Conservation (phyloP, 148 eudicot species). For the Silene conica region DNA sequence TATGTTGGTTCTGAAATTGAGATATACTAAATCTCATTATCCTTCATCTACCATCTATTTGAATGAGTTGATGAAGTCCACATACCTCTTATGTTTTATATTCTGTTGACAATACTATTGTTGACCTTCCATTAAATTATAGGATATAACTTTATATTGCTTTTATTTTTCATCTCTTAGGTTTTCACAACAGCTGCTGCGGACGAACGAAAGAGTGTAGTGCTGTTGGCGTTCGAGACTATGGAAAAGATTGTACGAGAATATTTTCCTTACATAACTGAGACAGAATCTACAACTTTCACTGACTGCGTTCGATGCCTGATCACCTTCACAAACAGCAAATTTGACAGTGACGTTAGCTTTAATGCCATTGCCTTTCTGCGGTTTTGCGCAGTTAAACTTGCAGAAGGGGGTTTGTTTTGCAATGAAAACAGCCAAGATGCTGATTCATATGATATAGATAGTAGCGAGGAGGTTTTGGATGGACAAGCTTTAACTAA, state of each 20-base stretch:
- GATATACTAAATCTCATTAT: too few species aligned
- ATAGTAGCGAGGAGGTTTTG: conserved; percentile 31
- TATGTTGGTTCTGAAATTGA: conserved; percentile 1
- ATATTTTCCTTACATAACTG: conserved; percentile 89
- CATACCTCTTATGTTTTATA: background rate
- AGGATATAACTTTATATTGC: background rate
- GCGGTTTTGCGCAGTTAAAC: conserved; percentile 96
- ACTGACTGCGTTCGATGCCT: conserved; percentile 95
- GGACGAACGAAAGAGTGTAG: conserved; percentile 91
- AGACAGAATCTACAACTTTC: conserved; percentile 84
- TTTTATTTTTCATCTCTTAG: conserved; percentile 37
- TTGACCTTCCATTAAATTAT: background rate
- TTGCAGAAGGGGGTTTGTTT: conserved; percentile 90
- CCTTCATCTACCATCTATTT: background rate
- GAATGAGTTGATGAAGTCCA: background rate
- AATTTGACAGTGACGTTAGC: conserved; percentile 89
- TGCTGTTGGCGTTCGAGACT: conserved; percentile 89
- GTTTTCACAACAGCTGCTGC: conserved; percentile 96
- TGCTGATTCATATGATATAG: conserved; percentile 38
- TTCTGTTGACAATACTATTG: background rate
- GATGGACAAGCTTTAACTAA: conserved; percentile 43
- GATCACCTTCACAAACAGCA: conserved; percentile 90
- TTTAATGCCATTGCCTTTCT: conserved; percentile 98
- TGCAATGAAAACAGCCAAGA: conserved; percentile 50
- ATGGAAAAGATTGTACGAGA: conserved; percentile 98